Percentiles rank a stretch among this genome's conserved stretches.
These are phyloP conservation scores for Xylaria palmicola DNA, from an alignment of 495 filamentous ascomycete species.

Conservation along the genomic window DNA sequence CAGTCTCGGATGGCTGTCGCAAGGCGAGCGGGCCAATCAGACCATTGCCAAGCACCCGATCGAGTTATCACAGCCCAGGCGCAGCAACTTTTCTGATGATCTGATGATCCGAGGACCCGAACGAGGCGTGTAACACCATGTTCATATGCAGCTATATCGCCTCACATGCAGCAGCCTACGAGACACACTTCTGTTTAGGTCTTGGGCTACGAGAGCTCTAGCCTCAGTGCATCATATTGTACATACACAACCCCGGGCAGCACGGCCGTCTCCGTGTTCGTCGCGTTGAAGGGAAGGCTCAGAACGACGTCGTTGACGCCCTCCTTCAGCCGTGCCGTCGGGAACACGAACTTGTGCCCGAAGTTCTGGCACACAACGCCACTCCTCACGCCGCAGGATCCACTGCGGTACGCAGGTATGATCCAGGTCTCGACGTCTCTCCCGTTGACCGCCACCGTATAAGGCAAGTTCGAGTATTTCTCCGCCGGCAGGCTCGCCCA, in stretches of 20 bases:
- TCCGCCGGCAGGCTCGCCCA: background rate
- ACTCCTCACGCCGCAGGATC: conserved; percentile 54
- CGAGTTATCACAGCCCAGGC: background rate
- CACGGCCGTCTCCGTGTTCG: conserved; percentile 53
- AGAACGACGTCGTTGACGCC: conserved; percentile 51
- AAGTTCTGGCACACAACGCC: conserved; percentile 59
- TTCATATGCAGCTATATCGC: background rate
- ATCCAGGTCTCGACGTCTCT: conserved; percentile 44
- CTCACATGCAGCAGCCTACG: too few species aligned
- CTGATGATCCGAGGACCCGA: too few species aligned
- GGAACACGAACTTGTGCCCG: conserved; percentile 51
- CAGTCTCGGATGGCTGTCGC: too few species aligned
- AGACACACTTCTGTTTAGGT: background rate
- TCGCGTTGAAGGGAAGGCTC: conserved; percentile 52
- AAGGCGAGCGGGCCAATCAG: background rate
- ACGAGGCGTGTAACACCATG: too few species aligned
- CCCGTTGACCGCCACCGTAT: conserved; percentile 44
- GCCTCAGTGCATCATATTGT: conserved; percentile 57
- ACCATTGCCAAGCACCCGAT: conserved; percentile 4
- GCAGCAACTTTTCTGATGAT: too few species aligned
- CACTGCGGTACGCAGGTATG: conserved; percentile 44
- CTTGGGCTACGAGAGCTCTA: conserved; percentile 48
- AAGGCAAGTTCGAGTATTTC: conserved; percentile 23
- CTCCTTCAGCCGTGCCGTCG: conserved; percentile 38
- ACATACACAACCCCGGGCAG: conserved; percentile 52